A percentile compares a stretch with the other conserved stretches of the same genome.
Evolutionary conservation across 2,329 filamentous ascomycete genomes (phyloP).

Genomic region (Arthrobotrys conoides): DNA sequence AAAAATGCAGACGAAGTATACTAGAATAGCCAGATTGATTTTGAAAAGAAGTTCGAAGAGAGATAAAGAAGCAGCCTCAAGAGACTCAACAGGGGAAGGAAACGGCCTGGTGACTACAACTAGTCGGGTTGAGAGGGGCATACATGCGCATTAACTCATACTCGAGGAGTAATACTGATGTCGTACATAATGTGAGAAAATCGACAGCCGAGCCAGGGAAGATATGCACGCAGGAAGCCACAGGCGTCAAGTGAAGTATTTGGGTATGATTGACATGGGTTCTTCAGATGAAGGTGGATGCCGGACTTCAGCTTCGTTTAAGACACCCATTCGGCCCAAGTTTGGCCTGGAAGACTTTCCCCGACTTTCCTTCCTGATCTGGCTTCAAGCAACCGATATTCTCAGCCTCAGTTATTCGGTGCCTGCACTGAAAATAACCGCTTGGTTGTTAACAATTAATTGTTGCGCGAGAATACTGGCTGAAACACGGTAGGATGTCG

Average conservation of each 20-base stretch:
- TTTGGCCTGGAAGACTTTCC: no score
- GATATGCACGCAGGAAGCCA: conserved; percentile 3
- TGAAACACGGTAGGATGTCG: not conserved
- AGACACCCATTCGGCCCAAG: conserved; percentile 5
- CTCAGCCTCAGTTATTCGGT: not conserved
- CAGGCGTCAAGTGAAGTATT: not conserved
- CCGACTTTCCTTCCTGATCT: not conserved
- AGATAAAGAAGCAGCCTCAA: no score
- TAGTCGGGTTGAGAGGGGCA: not conserved
- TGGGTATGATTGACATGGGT: no score
- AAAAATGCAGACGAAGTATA: no score
- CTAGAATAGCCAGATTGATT: no score
- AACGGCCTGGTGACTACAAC: not conserved
- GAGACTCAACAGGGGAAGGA: not conserved
- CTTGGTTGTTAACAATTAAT: no score
- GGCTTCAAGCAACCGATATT: not conserved
- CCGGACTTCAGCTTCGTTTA: not conserved
- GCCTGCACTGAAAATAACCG: not conserved
- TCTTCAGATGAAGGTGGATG: not conserved
- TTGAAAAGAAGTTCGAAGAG: no score
- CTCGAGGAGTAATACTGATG: not conserved
- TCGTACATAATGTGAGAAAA: not conserved
- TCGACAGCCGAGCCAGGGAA: not conserved
- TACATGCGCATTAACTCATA: not conserved
- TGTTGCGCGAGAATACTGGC: not conserved